Evolutionary conservation across 2,329 filamentous ascomycete genomes (phyloP).

Genomic region (Colletotrichum gloeosporioides): DNA sequence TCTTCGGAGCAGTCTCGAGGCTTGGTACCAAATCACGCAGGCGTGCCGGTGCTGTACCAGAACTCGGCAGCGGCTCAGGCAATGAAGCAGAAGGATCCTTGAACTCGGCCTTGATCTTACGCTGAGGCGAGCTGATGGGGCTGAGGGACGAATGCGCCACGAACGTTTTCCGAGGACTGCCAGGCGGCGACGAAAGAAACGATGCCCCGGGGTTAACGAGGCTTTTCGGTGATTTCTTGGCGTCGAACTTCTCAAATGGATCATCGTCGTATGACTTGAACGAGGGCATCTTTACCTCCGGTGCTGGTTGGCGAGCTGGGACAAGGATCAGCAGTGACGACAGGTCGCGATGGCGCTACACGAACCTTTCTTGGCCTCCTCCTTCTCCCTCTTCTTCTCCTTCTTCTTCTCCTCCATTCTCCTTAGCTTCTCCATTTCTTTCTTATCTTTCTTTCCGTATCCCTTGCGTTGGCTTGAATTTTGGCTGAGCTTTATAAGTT

Average conservation of each 20-base stretch:
- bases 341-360: background rate
- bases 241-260: slow-evolving; percentile 1
- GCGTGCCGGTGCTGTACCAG: background rate
- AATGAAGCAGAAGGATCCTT: background rate
- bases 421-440: background rate
- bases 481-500: background rate
- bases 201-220: background rate
- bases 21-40: background rate
- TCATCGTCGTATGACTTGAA: slow-evolving; percentile 20
- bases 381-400: background rate
- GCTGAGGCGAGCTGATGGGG: background rate
- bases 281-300: background rate
- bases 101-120: background rate
- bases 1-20: background rate
- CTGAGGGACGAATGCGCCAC: slow-evolving; percentile 7
- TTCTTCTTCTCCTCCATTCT: background rate
- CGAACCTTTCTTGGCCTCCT: background rate
- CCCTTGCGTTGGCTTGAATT: background rate
- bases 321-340: background rate
- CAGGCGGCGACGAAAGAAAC: background rate
- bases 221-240: background rate
- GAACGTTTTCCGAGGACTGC: background rate
- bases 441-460: background rate
- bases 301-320: background rate
- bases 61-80: background rate